Evolutionary conservation across 108 stramenopile species (phyloP), one percentile per base, ranked within the genome.

Genomic region (Fistulifera pelliculosa): DNA sequence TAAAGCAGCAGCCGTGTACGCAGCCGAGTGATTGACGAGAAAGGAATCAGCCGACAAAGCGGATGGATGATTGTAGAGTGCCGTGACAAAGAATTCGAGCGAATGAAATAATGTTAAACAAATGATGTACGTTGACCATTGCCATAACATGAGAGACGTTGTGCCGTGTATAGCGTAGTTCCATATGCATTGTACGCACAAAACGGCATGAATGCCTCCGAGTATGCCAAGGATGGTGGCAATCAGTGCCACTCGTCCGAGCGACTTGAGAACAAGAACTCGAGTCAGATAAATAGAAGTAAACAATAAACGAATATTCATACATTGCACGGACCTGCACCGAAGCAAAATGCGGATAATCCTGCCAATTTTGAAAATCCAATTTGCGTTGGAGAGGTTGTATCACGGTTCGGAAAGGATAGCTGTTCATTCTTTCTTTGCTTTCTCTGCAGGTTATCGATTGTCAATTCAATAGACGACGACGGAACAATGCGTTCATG

Each of bases 1-100:
- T 57, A 98, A 60, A 38, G 75, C 59, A 17, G 97, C 97, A 22
- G 77, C 64, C 7, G 94, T 96, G 60, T 98, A 98, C 10, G 82
- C 79, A 47, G 68, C 70, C 38, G 80, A 83, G 62, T 98, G 98
- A 61, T 97, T 95, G 6, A 98, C 70, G 57, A 97, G 61, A 61
- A 82, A 98, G n/a, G 89, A 81, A 52, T 86, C 80, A n/a, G 74
- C 69, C 1, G 74, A 60, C 5, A 71, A 56, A 7, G 77, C 80
- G n/a, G 65, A 31, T 5, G 56, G 41, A 35, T 35, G 31, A 53
- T 93, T 92, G 70, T 60, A 90, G 15, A 88, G 35, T 17, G 83
- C 79, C 8, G 92, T 93, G 4, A 71, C 58, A 22, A 87, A 76
- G 70, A 88, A 96, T 75, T 96, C 95, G 25, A 65, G 53, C 38